Evolutionary conservation across 1,284 basidiomycete genomes (phyloP), one percentile per base, ranked within the genome.

Genomic region (Boletus mariae): DNA sequence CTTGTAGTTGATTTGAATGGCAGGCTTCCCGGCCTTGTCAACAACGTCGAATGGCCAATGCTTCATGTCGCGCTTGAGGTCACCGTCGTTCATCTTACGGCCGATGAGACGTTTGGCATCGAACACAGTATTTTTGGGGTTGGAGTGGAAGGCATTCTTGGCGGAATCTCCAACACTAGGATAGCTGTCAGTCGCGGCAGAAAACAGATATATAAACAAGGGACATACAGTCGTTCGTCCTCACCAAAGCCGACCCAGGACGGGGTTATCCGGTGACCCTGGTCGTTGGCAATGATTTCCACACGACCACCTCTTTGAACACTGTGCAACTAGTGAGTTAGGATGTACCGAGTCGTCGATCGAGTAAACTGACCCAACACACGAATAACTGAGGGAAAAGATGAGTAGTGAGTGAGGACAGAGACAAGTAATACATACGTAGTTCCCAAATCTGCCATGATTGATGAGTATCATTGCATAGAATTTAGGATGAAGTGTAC

Each of bases 71-170:
- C 84, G 82, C 72, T 87, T 77, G 57, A 94, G 77, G 59, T 94
- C 92, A 11, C 75, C 71, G 66, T 95, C 92, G 52, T 87, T 82
- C 64, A 85, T 82, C 70, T 90, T 91, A 67, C 92, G 91, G 63
- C 92, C 90, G 70, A 98, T 96, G 59, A 98, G 84, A 77, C 95
- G 94, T 74, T 98, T 98, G 57, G 94, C 94, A 74, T 98, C 95
- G 69, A 98, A 98, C 63, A 97, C 89, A 10, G 95, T 98, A 77
- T 98, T 98, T 71, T 85, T 75, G 25, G 95, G 94, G 76, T 96
- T 96, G 15, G 84, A 79, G 68, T 86, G 84, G 75, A 79, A 88
- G 1, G 85, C 87, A 61, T 91, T 91, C 72, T 90, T 92, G 40
- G 89, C 88, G 49, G 79, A 75, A 70, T 92, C 88, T 63, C 87